A percentile compares a stretch with the other conserved stretches of the same genome.
phyloP scores from a whole-genome alignment of 345 rosid species.

The Ceriops zippeliana region DNA sequence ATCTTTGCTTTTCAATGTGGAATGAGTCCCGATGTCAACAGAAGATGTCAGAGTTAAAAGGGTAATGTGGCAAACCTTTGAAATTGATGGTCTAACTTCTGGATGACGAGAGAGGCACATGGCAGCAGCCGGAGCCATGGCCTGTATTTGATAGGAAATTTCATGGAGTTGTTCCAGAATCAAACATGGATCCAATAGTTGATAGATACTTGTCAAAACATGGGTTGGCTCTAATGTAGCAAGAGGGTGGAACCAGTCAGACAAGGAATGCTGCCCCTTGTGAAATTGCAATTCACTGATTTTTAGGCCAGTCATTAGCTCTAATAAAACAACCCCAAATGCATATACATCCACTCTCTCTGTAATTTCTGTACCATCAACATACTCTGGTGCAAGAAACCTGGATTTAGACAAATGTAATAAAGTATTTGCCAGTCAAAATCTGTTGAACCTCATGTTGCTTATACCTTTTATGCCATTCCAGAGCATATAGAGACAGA shows the following conservation, averaged over 20 bases:
- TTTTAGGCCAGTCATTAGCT: conserved; percentile 56
- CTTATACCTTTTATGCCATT: background rate
- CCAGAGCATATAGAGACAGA: too few relatives aligned
- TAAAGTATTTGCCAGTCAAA: background rate
- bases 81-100: conserved; percentile 53
- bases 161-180: conserved; percentile 22
- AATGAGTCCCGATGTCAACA: background rate
- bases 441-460: background rate
- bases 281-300: conserved; percentile 38
- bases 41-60: background rate
- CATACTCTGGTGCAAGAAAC: conserved; percentile 62
- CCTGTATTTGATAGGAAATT: conserved; percentile 38
- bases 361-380: conserved; percentile 44
- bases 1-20: background rate
- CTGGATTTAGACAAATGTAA: conserved; percentile 32
- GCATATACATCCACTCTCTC: conserved; percentile 60
- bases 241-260: conserved; percentile 47
- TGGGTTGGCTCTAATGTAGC: conserved; percentile 35
- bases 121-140: conserved; percentile 43
- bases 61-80: conserved; percentile 39
- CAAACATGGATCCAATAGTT: conserved; percentile 45
- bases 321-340: conserved; percentile 60
- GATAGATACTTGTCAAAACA: conserved; percentile 21
- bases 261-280: conserved; percentile 33
- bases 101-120: conserved; percentile 50